Evolutionary conservation across 2,329 filamentous ascomycete genomes (phyloP).

Genomic region (Fusarium bulbicola): DNA sequence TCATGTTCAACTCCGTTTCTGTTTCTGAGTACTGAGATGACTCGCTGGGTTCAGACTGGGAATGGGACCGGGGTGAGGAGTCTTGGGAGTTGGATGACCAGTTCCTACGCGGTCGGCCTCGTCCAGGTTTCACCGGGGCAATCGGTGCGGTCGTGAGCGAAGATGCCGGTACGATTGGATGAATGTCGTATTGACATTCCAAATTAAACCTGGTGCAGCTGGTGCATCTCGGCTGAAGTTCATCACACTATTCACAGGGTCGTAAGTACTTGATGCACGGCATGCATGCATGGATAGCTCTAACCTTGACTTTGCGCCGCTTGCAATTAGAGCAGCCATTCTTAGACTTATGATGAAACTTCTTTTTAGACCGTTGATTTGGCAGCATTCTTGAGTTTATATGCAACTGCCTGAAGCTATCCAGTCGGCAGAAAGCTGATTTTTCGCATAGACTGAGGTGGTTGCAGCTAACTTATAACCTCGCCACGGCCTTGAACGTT

Average conservation of each 20-base stretch:
- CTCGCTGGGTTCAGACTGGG: not conserved
- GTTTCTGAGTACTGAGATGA: not conserved
- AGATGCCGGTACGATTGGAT: not conserved
- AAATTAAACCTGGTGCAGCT: not conserved
- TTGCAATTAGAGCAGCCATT: not conserved
- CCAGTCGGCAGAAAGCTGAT: not conserved
- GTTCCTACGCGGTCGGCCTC: not conserved
- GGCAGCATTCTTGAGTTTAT: accelerated
- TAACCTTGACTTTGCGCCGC: not conserved
- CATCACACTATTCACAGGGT: not conserved
- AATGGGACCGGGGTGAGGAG: too few relatives aligned
- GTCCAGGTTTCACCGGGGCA: not conserved
- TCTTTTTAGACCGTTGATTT: not conserved
- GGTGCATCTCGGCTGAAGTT: not conserved
- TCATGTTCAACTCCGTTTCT: not conserved
- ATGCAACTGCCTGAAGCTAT: not conserved
- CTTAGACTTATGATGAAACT: not conserved
- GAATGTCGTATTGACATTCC: not conserved
- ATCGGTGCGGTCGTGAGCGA: not conserved
- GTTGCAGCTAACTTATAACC: not conserved
- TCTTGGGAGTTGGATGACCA: not conserved
- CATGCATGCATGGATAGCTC: not conserved
- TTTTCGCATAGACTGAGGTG: not conserved
- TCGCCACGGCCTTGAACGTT: not conserved
- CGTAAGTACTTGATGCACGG: not conserved